phyloP scores from a whole-genome alignment of 2,329 filamentous ascomycete species.

The Clonostachys chloroleuca region DNA sequence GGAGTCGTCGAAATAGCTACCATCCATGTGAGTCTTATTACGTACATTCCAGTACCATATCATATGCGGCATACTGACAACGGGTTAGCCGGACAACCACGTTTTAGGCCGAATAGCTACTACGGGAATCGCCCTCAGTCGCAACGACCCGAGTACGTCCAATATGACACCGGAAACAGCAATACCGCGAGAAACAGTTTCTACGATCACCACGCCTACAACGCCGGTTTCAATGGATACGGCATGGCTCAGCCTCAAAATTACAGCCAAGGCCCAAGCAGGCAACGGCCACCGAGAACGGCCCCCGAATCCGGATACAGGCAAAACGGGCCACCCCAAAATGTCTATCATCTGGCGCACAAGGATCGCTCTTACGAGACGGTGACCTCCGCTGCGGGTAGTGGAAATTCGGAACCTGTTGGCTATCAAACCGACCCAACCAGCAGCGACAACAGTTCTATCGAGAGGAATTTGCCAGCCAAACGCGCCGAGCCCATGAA shows the following conservation, averaged over 20 bases:
- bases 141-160: slow-evolving; percentile 31
- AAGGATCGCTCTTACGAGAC: slow-evolving; percentile 86
- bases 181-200: slow-evolving; percentile 31
- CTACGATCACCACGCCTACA: slow-evolving; percentile 35
- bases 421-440: slow-evolving; percentile 80
- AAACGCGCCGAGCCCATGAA: slow-evolving; percentile 52
- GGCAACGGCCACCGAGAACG: slow-evolving; percentile 31
- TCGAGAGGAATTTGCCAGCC: slow-evolving; percentile 67
- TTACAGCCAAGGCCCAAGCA: slow-evolving; percentile 8
- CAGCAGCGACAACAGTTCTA: slow-evolving; percentile 88
- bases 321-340: slow-evolving; percentile 19
- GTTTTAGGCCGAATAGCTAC: slow-evolving; percentile 47
- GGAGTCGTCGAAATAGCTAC: slow-evolving; percentile 59
- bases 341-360: slow-evolving; percentile 48
- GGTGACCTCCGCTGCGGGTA: slow-evolving; percentile 71
- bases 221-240: slow-evolving; percentile 10
- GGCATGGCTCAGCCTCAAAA: slow-evolving; percentile 16
- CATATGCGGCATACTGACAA: neutral
- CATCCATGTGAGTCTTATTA: slow-evolving; percentile 32
- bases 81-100: slow-evolving; percentile 24
- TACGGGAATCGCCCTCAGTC: slow-evolving; percentile 34
- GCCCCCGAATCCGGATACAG: slow-evolving; percentile 21
- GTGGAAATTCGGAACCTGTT: slow-evolving; percentile 70
- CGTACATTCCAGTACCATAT: neutral
- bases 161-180: slow-evolving; percentile 12